Evolutionary conservation across 2,329 filamentous ascomycete species (phyloP), one percentile per base, ranked within the genome.

Genomic region (Penicillium sp.): DNA sequence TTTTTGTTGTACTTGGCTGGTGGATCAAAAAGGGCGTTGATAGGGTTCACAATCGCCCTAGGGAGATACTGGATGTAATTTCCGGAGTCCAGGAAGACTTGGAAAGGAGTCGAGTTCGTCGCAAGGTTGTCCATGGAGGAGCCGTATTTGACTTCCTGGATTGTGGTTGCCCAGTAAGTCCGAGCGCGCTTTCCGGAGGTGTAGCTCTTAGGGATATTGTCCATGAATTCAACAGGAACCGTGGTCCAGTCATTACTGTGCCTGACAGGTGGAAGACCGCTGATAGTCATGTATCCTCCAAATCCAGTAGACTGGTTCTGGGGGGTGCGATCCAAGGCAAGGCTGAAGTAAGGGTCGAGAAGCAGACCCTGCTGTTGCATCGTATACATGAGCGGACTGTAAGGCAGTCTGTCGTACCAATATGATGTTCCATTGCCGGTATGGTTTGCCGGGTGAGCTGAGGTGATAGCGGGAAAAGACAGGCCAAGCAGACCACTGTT

Each of bases 401-500:
- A 84, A 0, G 66, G 52, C 2, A 69, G 51, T n/a, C 66, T 66
- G 43, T 62, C 53, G 19, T 39, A 57, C 29, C 59, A 63, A 40
- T 58, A 65, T 3, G 63, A 65, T 3, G 63, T 67, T 8, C 39
- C 56, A 31, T 67, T 66, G 40, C 49, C 47, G 4, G 55, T 48
- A 23, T 55, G 39, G 18, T 59, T 62, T 16, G 51, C 61, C 4
- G 60, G 57, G 28, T 71, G 67, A 2, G 76, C 72, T 19, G 74
- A 76, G 0, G 80, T 83, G 37, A 83, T 61, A 13, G 74, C 69
- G 7, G 79, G 76, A 60, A 81, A 84, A 1, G 73, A 79, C 11
- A 85, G 71, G 1, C 82, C 82, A 3, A 84, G 60, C 2, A 84
- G 65, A 2, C 82, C 82, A 23, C 75, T 77, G 1, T 77, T 77